Evolutionary conservation across 495 filamentous ascomycete genomes (phyloP).

Genomic region (Talaromyces borbonicus): DNA sequence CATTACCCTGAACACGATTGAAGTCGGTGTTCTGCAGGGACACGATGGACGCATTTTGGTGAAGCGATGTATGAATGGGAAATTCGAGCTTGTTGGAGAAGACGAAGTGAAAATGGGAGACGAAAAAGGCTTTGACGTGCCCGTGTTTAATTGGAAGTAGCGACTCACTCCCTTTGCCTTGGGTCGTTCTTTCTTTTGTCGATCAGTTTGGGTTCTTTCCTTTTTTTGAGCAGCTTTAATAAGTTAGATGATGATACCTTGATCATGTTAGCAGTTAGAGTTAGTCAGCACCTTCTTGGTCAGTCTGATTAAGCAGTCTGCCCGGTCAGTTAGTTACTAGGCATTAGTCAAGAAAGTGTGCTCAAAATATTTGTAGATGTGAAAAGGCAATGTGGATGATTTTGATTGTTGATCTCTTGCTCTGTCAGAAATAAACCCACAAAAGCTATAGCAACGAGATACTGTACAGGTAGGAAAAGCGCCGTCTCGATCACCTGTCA

Average conservation of each 20-base stretch:
- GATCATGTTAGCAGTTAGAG: too few relatives aligned
- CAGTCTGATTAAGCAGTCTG: not conserved
- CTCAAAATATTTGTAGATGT: too few relatives aligned
- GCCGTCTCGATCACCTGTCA: constrained; percentile 1
- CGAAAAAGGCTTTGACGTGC: constrained; percentile 14
- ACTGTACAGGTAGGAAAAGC: constrained; percentile 5
- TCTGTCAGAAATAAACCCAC: not conserved
- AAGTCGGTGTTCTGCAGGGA: constrained; percentile 55
- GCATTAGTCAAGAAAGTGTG: too few relatives aligned
- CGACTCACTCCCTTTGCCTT: not conserved
- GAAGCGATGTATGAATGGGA: constrained; percentile 12
- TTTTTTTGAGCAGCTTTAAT: too few relatives aligned
- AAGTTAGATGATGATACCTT: too few relatives aligned
- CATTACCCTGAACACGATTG: constrained; percentile 51
- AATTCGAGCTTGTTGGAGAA: constrained; percentile 10
- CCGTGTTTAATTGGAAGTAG: constrained; percentile 8
- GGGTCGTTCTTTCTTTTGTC: not conserved
- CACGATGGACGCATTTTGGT: constrained; percentile 22
- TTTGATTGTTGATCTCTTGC: constrained; percentile 1
- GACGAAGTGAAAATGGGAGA: constrained; percentile 12
- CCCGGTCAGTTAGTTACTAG: not conserved
- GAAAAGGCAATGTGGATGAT: not conserved
- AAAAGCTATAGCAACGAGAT: constrained; percentile 3
- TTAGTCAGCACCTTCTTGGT: not conserved
- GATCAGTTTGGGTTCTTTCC: not conserved